Conservation (phyloP, 1,284 basidiomycete species). For the Ceratobasidium sp. region DNA sequence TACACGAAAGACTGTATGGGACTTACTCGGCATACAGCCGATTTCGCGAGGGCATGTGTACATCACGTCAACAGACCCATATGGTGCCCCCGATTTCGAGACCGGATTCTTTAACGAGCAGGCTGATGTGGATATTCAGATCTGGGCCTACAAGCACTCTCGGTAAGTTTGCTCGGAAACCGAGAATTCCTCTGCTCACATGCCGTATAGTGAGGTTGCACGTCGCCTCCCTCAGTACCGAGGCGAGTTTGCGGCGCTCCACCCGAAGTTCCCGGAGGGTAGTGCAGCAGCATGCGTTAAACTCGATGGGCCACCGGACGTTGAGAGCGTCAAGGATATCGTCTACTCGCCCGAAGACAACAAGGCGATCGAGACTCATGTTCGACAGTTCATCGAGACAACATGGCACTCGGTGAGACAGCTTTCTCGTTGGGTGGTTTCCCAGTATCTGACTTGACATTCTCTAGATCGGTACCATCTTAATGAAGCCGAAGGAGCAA, state of each 20-base stretch:
- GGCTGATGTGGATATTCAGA: slow-evolving; percentile 32
- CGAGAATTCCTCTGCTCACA: background rate
- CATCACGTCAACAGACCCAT: slow-evolving; percentile 30
- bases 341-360: slow-evolving; percentile 48
- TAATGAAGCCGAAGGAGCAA: slow-evolving; percentile 51
- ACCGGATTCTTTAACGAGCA: slow-evolving; percentile 29
- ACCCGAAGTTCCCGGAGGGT: slow-evolving; percentile 49
- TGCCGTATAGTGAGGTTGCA: slow-evolving; percentile 48
- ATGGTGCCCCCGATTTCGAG: slow-evolving; percentile 26
- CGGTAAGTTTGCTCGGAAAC: background rate
- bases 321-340: slow-evolving; percentile 46
- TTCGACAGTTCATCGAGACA: slow-evolving; percentile 35
- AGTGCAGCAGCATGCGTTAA: slow-evolving; percentile 43
- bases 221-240: slow-evolving; percentile 52
- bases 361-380: slow-evolving; percentile 44
- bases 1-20: background rate
- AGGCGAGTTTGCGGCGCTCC: slow-evolving; percentile 48
- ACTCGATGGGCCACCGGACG: slow-evolving; percentile 41
- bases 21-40: slow-evolving; percentile 2
- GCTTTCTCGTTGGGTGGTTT: background rate
- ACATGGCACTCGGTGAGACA: slow-evolving; percentile 37
- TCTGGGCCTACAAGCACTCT: slow-evolving; percentile 36
- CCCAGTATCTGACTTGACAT: background rate
- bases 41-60: slow-evolving; percentile 36
- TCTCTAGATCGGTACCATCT: slow-evolving; percentile 46